Evolutionary conservation across 495 filamentous ascomycete genomes (phyloP).

Genomic region (Parmelia sp.): DNA sequence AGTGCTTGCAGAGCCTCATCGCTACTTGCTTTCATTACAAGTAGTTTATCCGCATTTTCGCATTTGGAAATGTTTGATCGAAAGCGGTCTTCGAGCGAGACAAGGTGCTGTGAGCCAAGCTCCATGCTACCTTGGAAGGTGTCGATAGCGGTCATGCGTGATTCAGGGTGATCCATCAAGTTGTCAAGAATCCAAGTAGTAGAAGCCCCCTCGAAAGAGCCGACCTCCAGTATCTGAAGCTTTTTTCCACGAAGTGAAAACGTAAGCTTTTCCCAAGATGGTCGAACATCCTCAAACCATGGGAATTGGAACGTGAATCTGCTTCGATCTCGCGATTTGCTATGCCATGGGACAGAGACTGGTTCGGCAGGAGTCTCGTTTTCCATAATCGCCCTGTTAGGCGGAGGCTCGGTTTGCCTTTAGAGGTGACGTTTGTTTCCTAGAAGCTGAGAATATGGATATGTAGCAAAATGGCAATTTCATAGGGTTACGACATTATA

Average conservation of each 20-base stretch:
- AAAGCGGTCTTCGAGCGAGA: conserved; percentile 16
- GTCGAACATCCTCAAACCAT: conserved; percentile 17
- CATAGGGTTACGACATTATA: no score
- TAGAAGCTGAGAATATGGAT: no score
- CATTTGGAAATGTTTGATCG: conserved; percentile 16
- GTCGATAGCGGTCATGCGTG: conserved; percentile 16
- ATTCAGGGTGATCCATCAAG: conserved; percentile 20
- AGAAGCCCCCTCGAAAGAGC: conserved; percentile 22
- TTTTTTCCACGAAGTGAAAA: neutral
- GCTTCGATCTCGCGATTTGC: no score
- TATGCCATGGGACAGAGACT: no score
- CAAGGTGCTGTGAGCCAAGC: neutral
- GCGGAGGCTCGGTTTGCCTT: no score
- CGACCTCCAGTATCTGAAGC: conserved; percentile 16
- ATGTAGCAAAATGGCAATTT: no score
- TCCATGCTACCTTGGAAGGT: conserved; percentile 25
- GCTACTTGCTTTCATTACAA: conserved; percentile 20
- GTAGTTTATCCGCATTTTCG: conserved; percentile 13
- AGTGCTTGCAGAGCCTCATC: conserved; percentile 19
- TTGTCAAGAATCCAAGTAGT: conserved; percentile 24
- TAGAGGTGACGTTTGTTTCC: no score
- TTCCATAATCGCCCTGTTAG: no score
- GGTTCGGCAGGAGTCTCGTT: no score
- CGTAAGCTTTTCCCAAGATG: conserved; percentile 15
- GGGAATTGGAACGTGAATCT: conserved; percentile 23